Conservation (phyloP, 176 grass and related monocot genomes). For the Oryza longistaminata region DNA sequence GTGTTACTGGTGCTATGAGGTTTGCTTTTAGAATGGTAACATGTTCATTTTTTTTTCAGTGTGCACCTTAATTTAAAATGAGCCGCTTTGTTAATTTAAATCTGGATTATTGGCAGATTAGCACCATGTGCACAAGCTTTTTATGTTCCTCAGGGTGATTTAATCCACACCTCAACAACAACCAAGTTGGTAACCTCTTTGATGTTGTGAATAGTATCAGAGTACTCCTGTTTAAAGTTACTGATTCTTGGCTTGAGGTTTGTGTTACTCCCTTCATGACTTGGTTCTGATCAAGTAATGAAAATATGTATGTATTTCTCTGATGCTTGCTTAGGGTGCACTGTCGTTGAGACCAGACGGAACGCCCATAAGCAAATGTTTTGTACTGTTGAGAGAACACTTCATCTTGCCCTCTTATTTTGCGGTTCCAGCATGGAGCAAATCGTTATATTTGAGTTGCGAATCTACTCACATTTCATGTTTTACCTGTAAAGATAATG, state of each 20-base stretch:
- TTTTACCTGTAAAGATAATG: neutral
- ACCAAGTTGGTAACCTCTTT: slow-evolving; percentile 45
- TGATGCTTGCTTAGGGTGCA: neutral
- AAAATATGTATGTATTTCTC: neutral
- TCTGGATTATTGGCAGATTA: slow-evolving; percentile 66
- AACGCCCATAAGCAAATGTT: neutral
- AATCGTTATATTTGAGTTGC: neutral
- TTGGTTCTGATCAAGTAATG: neutral
- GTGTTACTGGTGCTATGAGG: neutral
- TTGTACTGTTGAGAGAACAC: neutral
- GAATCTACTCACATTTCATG: neutral
- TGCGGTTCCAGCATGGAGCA: neutral
- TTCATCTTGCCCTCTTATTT: neutral
- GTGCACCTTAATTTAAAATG: slow-evolving; percentile 23
- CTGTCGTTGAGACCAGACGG: neutral
- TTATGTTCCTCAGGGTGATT: slow-evolving; percentile 51
- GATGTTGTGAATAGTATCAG: slow-evolving; percentile 39
- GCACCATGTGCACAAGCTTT: slow-evolving; percentile 47
- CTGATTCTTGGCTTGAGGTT: slow-evolving; percentile 43
- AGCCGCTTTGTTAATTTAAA: slow-evolving; percentile 48
- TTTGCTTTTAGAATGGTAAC: slow-evolving; percentile 12
- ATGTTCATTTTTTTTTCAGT: slow-evolving; percentile 8
- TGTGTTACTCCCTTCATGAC: slow-evolving; percentile 19
- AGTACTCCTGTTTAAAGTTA: slow-evolving; percentile 20
- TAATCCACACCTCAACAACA: slow-evolving; percentile 42